Conservation (phyloP, 257 asterid species). For the Vinca minor region DNA sequence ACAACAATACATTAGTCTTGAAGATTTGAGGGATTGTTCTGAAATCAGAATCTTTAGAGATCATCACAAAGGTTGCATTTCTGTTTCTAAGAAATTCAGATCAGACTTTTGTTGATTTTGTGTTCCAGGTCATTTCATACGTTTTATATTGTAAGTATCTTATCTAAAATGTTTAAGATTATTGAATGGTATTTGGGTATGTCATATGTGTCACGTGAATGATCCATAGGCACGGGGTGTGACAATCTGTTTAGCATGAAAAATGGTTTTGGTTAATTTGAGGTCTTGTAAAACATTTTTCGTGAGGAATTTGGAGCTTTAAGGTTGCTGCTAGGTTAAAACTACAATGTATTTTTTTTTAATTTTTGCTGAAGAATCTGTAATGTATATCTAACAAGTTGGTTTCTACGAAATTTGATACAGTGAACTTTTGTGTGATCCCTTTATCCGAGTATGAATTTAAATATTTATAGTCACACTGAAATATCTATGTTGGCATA, state of each 20-base stretch:
- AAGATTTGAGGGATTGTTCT: conserved; percentile 69
- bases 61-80: conserved; percentile 61
- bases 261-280: not conserved
- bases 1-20: conserved; percentile 78
- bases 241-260: not conserved
- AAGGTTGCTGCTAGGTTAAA: not conserved
- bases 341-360: not conserved
- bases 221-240: no score
- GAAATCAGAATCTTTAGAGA: conserved; percentile 70
- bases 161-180: no score
- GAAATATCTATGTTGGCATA: no score
- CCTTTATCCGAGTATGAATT: no score
- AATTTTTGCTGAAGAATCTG: no score
- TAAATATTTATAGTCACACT: no score
- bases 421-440: not conserved
- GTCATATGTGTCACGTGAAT: no score
- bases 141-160: not conserved
- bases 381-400: conserved; percentile 2
- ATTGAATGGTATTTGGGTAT: no score
- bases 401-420: not conserved
- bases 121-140: not conserved
- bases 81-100: conserved; percentile 60
- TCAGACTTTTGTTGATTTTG: conserved; percentile 47
- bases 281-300: not conserved
- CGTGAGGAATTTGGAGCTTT: not conserved